Base-by-base conservation (phyloP, 805 yeast genomes). In the Wickerhamiella sorbophila region DNA sequence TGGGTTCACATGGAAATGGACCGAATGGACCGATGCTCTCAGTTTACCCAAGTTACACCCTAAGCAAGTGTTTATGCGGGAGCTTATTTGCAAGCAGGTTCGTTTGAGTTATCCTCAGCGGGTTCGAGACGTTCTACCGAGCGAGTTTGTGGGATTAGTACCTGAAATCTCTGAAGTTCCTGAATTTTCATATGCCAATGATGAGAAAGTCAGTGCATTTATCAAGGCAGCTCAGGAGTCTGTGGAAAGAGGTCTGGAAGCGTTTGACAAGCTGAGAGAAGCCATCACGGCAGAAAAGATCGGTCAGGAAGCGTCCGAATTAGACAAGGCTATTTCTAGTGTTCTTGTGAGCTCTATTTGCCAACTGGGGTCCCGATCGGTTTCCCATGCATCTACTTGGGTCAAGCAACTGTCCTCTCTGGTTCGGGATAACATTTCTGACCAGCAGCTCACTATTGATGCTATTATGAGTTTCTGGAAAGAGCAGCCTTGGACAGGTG, bases 1-100 rank as follows among this genome's bases (percentile, higher is more conserved):
- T 60, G 86, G 81, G 44, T 91, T 84, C 62, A 83, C 87, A 31
- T 91, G 99, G 99, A 85, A 86, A 56, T 91, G 98, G 98, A 75
- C 74, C 48, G 97, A 87, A 59, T 91, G 98, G 98, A 74, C 70
- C 21, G 59, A 52, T 9, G 60, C 64, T 5, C 59, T 65, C 9
- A 63, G 70, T 29, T 58, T 64, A 27, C 63, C 68, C 22, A 52
- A 55, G 14, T 75, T 72, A 53, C 87, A 83, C 55, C 95, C 96
- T 10, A 75, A 74, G 50, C 69, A 73, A 47, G 72, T 71, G 36
- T 79, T 88, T 50, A 75, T 88, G 45, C 74, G 70, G 50, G 86
- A 86, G 60, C 67, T 87, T 48, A 77, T 91, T 45, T 72, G 77
- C 33, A 87, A 86, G 54, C 96, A 88, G 59, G 65, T 87, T 29